These are phyloP conservation scores for Botrytis byssoidea DNA, from an alignment of 2,329 filamentous ascomycete genomes.

Conservation along the genomic window DNA sequence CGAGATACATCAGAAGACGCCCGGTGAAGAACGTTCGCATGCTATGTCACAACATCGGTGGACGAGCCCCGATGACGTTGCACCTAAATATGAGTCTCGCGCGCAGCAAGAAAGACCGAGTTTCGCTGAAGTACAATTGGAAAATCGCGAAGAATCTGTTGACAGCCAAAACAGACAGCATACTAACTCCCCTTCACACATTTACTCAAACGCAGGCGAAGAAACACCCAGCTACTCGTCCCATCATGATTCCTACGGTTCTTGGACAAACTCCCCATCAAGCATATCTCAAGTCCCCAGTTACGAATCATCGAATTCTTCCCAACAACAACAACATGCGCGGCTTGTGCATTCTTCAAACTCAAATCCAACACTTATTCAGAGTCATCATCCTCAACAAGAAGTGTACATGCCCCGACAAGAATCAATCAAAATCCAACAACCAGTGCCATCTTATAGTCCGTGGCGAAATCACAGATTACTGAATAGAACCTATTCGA, in stretches of 20 bases:
- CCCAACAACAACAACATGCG: neutral
- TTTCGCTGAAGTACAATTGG: neutral
- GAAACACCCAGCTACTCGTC: neutral
- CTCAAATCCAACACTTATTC: neutral
- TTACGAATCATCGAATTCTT: neutral
- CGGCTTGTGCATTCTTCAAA: neutral
- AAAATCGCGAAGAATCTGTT: neutral
- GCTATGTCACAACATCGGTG: neutral
- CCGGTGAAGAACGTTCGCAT: neutral
- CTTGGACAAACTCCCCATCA: neutral
- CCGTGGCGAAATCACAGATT: constrained; percentile 1
- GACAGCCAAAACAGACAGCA: neutral
- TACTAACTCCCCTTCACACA: neutral
- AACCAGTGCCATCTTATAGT: neutral
- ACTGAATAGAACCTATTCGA: neutral
- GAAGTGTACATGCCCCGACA: neutral
- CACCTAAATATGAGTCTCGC: neutral
- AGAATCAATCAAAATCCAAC: neutral
- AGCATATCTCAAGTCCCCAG: neutral
- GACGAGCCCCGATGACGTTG: neutral
- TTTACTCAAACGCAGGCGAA: neutral
- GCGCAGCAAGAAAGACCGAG: neutral
- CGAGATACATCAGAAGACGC: neutral
- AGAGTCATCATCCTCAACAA: neutral
- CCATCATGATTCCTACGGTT: neutral